Conservation (phyloP, 2,329 filamentous ascomycete species). For the Colletotrichum sansevieriae region DNA sequence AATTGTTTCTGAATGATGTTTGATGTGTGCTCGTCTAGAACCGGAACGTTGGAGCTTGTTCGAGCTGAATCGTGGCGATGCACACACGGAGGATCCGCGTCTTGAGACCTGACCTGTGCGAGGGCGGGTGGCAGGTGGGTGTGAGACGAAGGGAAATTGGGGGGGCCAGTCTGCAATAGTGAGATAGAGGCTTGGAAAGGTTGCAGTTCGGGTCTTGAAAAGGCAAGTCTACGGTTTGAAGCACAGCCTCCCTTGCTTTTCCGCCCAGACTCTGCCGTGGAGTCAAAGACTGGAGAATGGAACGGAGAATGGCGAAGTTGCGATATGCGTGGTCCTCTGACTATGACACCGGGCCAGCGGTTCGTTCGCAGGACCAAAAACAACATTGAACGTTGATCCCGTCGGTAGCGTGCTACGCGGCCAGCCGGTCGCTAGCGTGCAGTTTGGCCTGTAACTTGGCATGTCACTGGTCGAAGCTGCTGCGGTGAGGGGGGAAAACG, state of each 20-base stretch:
- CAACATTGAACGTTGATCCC: conserved; percentile 28
- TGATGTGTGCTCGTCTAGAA: conserved; percentile 39
- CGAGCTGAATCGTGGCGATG: conserved; percentile 37
- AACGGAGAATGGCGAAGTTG: conserved; percentile 18
- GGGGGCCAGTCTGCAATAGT: conserved; percentile 5
- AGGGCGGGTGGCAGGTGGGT: conserved; percentile 9
- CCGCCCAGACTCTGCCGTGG: conserved; percentile 23
- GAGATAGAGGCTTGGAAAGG: neutral
- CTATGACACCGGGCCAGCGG: conserved; percentile 15
- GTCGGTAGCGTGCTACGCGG: neutral
- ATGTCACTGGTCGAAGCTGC: conserved; percentile 22
- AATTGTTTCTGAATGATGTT: conserved; percentile 38
- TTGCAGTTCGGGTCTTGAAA: conserved; percentile 21
- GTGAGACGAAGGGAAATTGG: neutral
- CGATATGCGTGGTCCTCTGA: conserved; percentile 29
- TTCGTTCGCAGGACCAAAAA: conserved; percentile 16
- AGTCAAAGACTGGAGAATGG: neutral
- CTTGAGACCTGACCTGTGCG: conserved; percentile 13
- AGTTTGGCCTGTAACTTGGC: conserved; percentile 5
- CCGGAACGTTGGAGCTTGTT: conserved; percentile 23
- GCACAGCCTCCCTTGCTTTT: conserved; percentile 27
- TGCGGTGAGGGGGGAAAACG: conserved; percentile 25
- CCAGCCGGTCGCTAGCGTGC: conserved; percentile 8
- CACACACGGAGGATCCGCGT: too few species aligned
- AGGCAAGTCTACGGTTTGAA: conserved; percentile 21